Percentiles rank a stretch among this genome's conserved stretches.
Evolutionary conservation across 2,329 filamentous ascomycete genomes (phyloP).

Genomic region (Pyrenophora graminea): DNA sequence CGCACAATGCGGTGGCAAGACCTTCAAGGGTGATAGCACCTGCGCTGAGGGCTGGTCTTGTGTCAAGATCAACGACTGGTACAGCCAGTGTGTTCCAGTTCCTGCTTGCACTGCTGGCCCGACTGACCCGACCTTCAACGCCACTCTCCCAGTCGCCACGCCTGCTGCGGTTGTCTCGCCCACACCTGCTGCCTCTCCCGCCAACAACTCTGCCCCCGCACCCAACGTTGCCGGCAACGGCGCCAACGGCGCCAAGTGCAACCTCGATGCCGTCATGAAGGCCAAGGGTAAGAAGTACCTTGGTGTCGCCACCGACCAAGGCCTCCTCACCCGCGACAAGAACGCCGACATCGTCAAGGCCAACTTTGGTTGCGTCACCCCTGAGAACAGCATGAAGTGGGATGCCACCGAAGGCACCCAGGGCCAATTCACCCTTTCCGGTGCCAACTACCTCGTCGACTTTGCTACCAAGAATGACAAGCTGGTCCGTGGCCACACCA

Average conservation of each 20-base stretch:
- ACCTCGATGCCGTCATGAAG: constrained; percentile 61
- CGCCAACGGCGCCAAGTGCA: constrained; percentile 29
- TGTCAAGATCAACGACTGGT: constrained; percentile 50
- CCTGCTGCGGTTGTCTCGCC: not conserved
- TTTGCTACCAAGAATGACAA: constrained; percentile 62
- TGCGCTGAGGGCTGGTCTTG: constrained; percentile 50
- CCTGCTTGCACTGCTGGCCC: constrained; percentile 3
- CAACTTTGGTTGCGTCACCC: constrained; percentile 67
- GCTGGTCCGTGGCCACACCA: constrained; percentile 66
- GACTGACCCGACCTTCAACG: too few species aligned
- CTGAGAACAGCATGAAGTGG: constrained; percentile 74
- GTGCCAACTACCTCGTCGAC: constrained; percentile 64
- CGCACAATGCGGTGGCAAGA: constrained; percentile 53
- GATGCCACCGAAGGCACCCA: constrained; percentile 57
- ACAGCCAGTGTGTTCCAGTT: constrained; percentile 49
- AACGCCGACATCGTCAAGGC: constrained; percentile 62
- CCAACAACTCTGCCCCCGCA: constrained; percentile 3
- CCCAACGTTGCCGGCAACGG: constrained; percentile 19
- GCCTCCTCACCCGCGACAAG: constrained; percentile 54
- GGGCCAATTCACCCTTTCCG: constrained; percentile 60
- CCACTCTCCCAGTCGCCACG: not conserved
- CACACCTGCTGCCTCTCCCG: constrained; percentile 1
- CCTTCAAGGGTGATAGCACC: constrained; percentile 46
- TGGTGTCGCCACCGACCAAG: constrained; percentile 62
- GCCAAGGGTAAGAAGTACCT: constrained; percentile 69